Evolutionary conservation across 805 yeast genomes (phyloP).

Genomic region (Jamesozyma rosinii): DNA sequence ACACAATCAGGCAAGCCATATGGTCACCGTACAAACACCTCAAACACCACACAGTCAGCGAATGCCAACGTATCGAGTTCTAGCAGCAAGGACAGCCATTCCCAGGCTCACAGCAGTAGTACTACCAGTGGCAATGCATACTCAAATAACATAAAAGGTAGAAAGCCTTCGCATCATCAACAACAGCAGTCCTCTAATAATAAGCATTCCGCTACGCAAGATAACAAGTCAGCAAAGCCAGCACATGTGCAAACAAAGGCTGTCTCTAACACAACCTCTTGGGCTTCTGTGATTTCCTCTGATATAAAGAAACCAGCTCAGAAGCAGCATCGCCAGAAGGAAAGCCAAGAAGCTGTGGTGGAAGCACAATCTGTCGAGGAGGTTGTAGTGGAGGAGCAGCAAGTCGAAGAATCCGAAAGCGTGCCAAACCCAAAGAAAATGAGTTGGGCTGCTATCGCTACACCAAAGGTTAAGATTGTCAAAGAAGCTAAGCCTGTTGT

Average conservation of each 20-base stretch:
- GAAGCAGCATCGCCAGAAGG: background rate
- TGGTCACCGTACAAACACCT: background rate
- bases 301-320: constrained; percentile 9
- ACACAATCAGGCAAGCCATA: background rate
- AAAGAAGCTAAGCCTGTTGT: constrained; percentile 9
- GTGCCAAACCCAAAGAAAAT: constrained; percentile 26
- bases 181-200: constrained; percentile 11
- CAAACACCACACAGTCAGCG: background rate
- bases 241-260: constrained; percentile 23
- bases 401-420: constrained; percentile 2
- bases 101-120: background rate
- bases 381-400: constrained; percentile 5
- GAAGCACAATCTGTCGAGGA: background rate
- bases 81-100: background rate
- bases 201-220: constrained; percentile 8
- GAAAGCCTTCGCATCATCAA: background rate
- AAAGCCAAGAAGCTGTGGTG: background rate
- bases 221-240: constrained; percentile 13
- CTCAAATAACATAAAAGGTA: background rate
- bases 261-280: constrained; percentile 25
- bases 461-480: constrained; percentile 38
- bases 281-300: constrained; percentile 31
- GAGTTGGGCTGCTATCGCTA: constrained; percentile 66
- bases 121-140: background rate
- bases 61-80: constrained; percentile 5